These are phyloP conservation scores for Cupressus sempervirens DNA, from an alignment of 75 land plant genomes.

Conservation along the genomic window DNA sequence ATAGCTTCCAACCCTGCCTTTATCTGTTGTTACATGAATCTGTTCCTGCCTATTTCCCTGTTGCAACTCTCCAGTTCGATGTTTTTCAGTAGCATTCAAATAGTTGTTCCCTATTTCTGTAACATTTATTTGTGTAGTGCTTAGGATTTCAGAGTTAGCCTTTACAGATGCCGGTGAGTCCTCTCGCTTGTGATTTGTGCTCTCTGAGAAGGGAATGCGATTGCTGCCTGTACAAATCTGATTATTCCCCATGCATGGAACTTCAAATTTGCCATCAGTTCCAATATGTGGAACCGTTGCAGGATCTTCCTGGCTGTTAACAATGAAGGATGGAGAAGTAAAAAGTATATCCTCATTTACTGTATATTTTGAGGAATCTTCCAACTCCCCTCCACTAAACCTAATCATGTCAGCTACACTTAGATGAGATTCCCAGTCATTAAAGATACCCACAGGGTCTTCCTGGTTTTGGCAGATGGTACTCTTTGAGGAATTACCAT, in stretches of 20 bases:
- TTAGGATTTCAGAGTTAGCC: background rate
- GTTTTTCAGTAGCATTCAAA: background rate
- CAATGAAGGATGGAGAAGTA: background rate
- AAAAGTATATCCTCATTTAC: background rate
- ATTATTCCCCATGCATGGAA: background rate
- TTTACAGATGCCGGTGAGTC: background rate
- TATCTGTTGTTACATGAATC: background rate
- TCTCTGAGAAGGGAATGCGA: background rate
- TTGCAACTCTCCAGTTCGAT: slow-evolving; percentile 5
- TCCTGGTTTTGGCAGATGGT: background rate
- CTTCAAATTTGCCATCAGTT: background rate
- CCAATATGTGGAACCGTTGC: background rate
- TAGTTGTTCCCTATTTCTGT: background rate
- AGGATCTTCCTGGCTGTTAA: slow-evolving; percentile 9
- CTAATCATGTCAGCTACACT: background rate
- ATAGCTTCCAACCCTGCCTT: slow-evolving; percentile 8
- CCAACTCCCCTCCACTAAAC: background rate
- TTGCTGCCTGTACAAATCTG: background rate
- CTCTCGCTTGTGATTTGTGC: background rate
- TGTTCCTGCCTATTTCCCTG: slow-evolving; percentile 10
- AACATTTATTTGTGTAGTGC: background rate
- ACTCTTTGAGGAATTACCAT: background rate
- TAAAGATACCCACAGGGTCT: slow-evolving; percentile 5
- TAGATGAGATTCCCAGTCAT: slow-evolving; percentile 9
- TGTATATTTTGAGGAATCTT: background rate